Evolutionary conservation across 352 stramenopile genomes (phyloP).

Genomic region (Pythium sp.): DNA sequence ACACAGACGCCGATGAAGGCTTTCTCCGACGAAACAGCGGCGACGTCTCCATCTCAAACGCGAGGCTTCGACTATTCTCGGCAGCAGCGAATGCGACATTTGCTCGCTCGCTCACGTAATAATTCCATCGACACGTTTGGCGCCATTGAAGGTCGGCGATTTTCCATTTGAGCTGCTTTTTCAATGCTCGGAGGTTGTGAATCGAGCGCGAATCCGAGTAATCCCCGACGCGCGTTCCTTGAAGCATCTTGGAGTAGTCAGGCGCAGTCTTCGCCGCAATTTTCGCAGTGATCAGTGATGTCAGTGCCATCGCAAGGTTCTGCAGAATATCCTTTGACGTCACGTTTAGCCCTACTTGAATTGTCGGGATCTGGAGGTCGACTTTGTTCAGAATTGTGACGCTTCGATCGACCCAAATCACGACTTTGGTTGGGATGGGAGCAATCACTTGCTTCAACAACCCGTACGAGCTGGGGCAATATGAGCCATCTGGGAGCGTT

Average conservation of each 20-base stretch:
- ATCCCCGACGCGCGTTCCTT: conserved; percentile 8
- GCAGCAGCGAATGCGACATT: conserved; percentile 37
- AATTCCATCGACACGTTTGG: conserved; percentile 54
- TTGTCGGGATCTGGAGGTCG: conserved; percentile 51
- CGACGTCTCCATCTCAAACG: conserved; percentile 46
- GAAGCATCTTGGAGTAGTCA: conserved; percentile 36
- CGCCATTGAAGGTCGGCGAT: conserved; percentile 56
- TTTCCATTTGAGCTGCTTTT: conserved; percentile 63
- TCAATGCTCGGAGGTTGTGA: conserved; percentile 39
- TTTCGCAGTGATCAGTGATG: conserved; percentile 40
- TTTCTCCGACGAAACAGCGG: conserved; percentile 37
- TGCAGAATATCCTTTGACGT: conserved; percentile 66
- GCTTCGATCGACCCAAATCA: conserved; percentile 52
- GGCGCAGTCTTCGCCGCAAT: conserved; percentile 33
- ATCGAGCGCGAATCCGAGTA: conserved; percentile 24
- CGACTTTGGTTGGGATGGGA: conserved; percentile 53
- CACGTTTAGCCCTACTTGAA: conserved; percentile 47
- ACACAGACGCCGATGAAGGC: conserved; percentile 32
- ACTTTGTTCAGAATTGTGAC: conserved; percentile 39
- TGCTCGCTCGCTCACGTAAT: conserved; percentile 42
- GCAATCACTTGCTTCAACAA: conserved; percentile 66
- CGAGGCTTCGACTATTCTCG: conserved; percentile 30
- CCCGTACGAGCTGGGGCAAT: conserved; percentile 57
- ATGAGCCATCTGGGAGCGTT: conserved; percentile 48
- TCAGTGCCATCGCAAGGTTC: conserved; percentile 37